Percentiles rank a stretch among this genome's conserved stretches.
Conservation (phyloP, 1,139 yeast genomes). For the Nakaseomyces glabratus region DNA sequence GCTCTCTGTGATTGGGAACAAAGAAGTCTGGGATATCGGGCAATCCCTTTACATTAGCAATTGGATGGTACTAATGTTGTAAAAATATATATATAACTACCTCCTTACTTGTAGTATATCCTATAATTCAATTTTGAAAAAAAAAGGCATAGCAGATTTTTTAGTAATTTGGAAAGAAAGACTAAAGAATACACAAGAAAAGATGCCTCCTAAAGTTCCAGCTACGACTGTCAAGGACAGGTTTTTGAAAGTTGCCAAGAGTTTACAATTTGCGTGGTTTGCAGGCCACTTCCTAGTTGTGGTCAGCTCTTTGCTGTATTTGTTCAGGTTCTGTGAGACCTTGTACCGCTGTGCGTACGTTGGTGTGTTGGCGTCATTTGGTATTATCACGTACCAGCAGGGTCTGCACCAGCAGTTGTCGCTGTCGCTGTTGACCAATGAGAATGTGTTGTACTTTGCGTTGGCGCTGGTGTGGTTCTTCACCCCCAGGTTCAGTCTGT, state of each 20-base stretch:
- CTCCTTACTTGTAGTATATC: too few species aligned
- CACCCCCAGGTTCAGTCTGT: conserved; percentile 43
- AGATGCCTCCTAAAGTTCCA: too few species aligned
- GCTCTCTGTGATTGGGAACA: too few species aligned
- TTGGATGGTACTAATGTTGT: too few species aligned
- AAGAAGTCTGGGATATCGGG: too few species aligned
- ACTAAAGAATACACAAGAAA: too few species aligned
- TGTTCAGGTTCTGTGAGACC: conserved; percentile 37
- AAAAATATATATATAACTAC: too few species aligned
- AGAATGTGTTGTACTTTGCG: conserved; percentile 56
- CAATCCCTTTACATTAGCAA: too few species aligned
- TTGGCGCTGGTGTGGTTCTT: conserved; percentile 52
- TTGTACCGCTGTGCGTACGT: conserved; percentile 56
- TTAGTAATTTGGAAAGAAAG: too few species aligned
- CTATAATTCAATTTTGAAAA: too few species aligned
- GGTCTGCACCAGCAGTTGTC: conserved; percentile 20
- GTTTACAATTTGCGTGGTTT: conserved; percentile 34
- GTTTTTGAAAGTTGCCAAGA: conserved; percentile 22
- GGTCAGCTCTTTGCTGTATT: conserved; percentile 44
- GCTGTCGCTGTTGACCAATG: conserved; percentile 42
- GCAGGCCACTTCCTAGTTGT: conserved; percentile 63
- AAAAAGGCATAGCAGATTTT: too few species aligned
- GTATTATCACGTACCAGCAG: conserved; percentile 60
- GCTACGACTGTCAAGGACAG: conserved; percentile 30
- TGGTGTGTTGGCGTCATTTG: conserved; percentile 67